Evolutionary conservation across 2,329 filamentous ascomycete genomes (phyloP), one percentile per base, ranked within the genome.

Genomic region (Chaetoscypha palmicola): DNA sequence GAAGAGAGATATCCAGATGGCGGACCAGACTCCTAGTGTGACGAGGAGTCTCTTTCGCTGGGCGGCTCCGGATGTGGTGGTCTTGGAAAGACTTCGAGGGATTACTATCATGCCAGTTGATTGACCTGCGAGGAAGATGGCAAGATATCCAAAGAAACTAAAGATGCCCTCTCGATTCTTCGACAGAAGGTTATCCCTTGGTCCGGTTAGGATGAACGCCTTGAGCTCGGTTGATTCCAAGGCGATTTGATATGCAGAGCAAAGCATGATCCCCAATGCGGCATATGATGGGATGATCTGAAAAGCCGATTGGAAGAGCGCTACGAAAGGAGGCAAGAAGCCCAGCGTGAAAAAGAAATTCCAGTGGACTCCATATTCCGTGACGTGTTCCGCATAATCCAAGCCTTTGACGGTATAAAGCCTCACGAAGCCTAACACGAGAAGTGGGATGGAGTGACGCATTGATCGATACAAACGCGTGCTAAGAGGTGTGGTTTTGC

Each of bases 291-390:
- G 85, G 3, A 94, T 66, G 43, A 84, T 59, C 12, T 73, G 70
- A 46, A 91, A 76, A 0, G 81, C 68, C 1, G 83, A 76, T 61
- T 94, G 86, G 48, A 91, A 86, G 0, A 92, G 63, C 21, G 91
- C 89, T 41, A 94, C 81, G 58, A 94, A 94, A 1, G 90, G 90
- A 1, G 91, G 88, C 19, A 98, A 68, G 37, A 96, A 76, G 4
- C 81, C 90, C 8, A 98, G 72, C 0, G 92, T 98, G 67, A 97
- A 97, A 73, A 98, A 98, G 66, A 98, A 98, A 65, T 98, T 98
- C 92, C 92, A 98, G 65, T 98, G 92, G 8, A 98, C 87, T 33
- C 92, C 92, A 61, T 98, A 98, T 62, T 98, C 92, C 11, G 87
- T 89, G 46, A 96, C 88, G 68, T 98, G 92, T 64, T 98, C 92